Percentiles rank a stretch among this genome's conserved stretches.
Conservation (phyloP, 441 rosid species). For the Biscutella auriculata region DNA sequence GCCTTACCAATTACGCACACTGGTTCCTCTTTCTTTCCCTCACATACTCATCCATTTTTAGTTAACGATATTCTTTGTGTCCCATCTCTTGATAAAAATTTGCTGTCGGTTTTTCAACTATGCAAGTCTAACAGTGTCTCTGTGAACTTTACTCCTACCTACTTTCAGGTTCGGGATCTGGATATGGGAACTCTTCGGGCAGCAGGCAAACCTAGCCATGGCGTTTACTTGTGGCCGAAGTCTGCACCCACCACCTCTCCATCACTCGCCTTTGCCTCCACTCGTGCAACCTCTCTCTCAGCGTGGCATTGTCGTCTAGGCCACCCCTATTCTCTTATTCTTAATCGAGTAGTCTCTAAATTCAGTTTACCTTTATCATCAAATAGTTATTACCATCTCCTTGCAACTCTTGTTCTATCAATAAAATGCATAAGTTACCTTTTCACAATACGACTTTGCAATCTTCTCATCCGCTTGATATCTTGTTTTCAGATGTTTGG, state of each 20-base stretch:
- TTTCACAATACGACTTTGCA: not conserved
- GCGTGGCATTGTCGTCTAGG: too few relatives aligned
- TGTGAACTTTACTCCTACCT: not conserved
- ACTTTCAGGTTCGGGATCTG: not conserved
- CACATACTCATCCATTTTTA: not conserved
- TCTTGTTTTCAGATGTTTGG: too few relatives aligned
- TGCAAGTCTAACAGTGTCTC: not conserved
- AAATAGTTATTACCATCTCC: not conserved
- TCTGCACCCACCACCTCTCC: too few relatives aligned
- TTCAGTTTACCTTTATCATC: not conserved
- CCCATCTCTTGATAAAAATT: not conserved
- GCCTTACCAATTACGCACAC: not conserved
- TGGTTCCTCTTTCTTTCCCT: not conserved
- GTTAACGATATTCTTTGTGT: not conserved
- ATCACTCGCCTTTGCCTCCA: too few relatives aligned
- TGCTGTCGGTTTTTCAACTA: not conserved
- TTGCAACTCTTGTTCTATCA: not conserved
- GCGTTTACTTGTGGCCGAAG: too few relatives aligned
- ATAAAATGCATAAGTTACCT: not conserved
- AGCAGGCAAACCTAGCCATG: not conserved
- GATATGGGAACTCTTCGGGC: not conserved
- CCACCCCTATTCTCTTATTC: not conserved
- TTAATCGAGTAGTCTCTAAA: not conserved
- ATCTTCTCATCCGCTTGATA: not conserved
- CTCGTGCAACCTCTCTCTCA: too few relatives aligned